Conservation (phyloP, 192 early-diverging fungal species). For the Powellomyces hirtus region DNA sequence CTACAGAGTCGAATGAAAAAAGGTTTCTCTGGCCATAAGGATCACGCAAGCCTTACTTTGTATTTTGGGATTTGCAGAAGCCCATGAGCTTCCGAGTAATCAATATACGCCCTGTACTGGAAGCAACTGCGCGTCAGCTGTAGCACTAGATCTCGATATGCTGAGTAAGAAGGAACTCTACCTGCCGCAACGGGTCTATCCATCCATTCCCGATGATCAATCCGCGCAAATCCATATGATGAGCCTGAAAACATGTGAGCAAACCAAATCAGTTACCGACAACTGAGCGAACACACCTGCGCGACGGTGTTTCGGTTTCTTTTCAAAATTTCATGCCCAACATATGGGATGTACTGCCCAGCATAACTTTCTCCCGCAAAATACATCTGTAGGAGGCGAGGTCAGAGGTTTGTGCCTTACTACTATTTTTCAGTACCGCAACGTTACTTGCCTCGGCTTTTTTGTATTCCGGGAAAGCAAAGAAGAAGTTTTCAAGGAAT, state of each 20-base stretch:
- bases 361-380: slow-evolving; percentile 75
- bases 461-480: slow-evolving; percentile 51
- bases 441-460: slow-evolving; percentile 22
- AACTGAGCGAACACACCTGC: neutral
- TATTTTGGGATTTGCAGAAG: slow-evolving; percentile 24
- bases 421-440: neutral
- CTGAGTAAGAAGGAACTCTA: no score
- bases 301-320: slow-evolving; percentile 19
- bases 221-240: slow-evolving; percentile 51
- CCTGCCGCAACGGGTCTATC: slow-evolving; percentile 64
- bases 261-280: neutral
- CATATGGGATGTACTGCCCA: slow-evolving; percentile 69
- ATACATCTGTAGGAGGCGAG: slow-evolving; percentile 49
- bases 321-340: slow-evolving; percentile 55
- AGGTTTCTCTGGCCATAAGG: neutral
- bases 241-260: no score
- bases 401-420: neutral
- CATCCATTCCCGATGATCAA: slow-evolving; percentile 75
- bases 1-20: neutral
- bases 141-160: no score
- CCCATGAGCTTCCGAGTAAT: slow-evolving; percentile 38
- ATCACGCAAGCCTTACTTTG: neutral
- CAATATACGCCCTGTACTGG: slow-evolving; percentile 52
- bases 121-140: no score
- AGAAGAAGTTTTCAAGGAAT: slow-evolving; percentile 59